Base-by-base conservation (phyloP, 1,284 basidiomycete genomes). In the Naganishia liquefaciens region DNA sequence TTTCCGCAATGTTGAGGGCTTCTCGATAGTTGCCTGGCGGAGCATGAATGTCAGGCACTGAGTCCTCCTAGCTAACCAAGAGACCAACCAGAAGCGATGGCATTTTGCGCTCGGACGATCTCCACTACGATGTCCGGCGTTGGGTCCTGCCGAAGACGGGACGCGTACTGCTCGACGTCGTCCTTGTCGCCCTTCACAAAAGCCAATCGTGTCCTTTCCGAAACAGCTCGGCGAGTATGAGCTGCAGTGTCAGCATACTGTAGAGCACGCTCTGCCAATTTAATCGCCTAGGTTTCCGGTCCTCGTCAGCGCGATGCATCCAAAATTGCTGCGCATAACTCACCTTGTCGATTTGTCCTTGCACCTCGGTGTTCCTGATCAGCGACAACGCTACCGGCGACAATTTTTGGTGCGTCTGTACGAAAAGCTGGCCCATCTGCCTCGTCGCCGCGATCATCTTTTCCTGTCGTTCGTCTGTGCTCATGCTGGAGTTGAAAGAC, bases 201-300 rank as follows among this genome's bases (percentile, higher is more conserved):
- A 15, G 87, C 84, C 17, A 90, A 86, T 19, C 93, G 84, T 1
- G 87, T 93, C 17, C 82, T 87, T 85, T 69, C 89, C 82, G 62
- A 92, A 80, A 78, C 74, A 88, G 89, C 28, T 86, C 91, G 74
- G 88, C 91, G n/a, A 84, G 88, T 52, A 89, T 83, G 55, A 88
- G 89, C 85, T 58, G 90, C 82, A 0, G 91, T 91, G 70, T 96
- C 93, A 0, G 92, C 88, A 73, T 89, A 95, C 75, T 96, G 92
- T 42, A 97, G 86, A 0, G 92, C 90, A 55, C 92, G 85, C 74
- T 97, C 94, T 4, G 92, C 92, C 19, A 96, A 82, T 80, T 96
- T 97, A 61, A 92, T 79, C 0, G 91, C 90, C 86, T 92, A 60
- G 9, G 33, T 37, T 33, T 37, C n/a, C 13, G 33, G 13, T 37